These are phyloP conservation scores for Plasmodium vinckei DNA, from an alignment of 169 alveolate species.

Conservation along the genomic window DNA sequence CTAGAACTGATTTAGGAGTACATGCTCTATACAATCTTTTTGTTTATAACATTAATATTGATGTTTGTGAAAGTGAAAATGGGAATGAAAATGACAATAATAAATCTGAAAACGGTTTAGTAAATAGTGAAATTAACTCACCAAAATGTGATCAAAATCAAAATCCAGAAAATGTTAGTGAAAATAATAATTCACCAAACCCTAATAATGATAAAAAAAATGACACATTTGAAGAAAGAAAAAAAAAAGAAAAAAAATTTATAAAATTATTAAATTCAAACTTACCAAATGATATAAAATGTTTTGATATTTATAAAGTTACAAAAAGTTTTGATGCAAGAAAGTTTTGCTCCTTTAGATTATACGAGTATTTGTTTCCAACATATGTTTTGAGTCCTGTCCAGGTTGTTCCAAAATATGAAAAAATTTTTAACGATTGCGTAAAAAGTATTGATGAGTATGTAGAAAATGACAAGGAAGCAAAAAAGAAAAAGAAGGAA, in stretches of 20 bases:
- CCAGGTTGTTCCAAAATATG: slow-evolving; percentile 45
- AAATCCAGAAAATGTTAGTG: not conserved
- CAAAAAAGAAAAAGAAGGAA: slow-evolving; percentile 1
- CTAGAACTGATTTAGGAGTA: slow-evolving; percentile 93
- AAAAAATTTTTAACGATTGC: slow-evolving; percentile 24
- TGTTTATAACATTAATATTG: slow-evolving; percentile 79
- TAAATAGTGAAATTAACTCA: not conserved
- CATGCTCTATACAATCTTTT: slow-evolving; percentile 87
- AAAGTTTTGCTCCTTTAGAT: slow-evolving; percentile 88
- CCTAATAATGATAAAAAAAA: not conserved
- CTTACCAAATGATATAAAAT: slow-evolving; percentile 81
- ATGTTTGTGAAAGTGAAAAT: not conserved
- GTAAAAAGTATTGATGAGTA: slow-evolving; percentile 36
- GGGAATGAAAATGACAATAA: slow-evolving; percentile 1
- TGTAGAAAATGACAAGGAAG: slow-evolving; percentile 20
- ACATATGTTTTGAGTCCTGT: slow-evolving; percentile 77
- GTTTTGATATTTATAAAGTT: slow-evolving; percentile 84
- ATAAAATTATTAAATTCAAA: slow-evolving; percentile 68
- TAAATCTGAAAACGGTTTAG: not conserved
- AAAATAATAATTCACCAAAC: not conserved
- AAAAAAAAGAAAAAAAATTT: slow-evolving; percentile 75
- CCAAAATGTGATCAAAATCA: not conserved
- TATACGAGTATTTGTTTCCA: slow-evolving; percentile 87
- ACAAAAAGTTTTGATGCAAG: slow-evolving; percentile 90
- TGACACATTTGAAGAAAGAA: slow-evolving; percentile 31